phyloP scores from a whole-genome alignment of 2,329 filamentous ascomycete genomes.

The Ilyonectria mors-panacis region DNA sequence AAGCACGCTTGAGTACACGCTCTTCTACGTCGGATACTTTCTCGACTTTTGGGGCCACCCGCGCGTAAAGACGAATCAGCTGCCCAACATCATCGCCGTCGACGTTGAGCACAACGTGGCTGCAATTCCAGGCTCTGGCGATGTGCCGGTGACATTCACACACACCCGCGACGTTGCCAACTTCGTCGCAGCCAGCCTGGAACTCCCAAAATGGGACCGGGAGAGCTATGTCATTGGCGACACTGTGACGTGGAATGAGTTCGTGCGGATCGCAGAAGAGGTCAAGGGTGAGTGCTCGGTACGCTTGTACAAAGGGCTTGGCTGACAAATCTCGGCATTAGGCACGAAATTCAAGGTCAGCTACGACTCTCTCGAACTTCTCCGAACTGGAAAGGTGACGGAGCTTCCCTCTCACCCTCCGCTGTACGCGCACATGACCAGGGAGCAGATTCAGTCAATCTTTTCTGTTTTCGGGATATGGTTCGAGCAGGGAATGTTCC shows the following conservation, averaged over 20 bases:
- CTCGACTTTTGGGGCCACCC: slow-evolving; percentile 61
- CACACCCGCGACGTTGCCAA: slow-evolving; percentile 63
- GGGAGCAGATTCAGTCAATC: slow-evolving; percentile 40
- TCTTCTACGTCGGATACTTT: slow-evolving; percentile 54
- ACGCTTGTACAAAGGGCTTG: too few species aligned
- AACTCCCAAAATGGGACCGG: slow-evolving; percentile 60
- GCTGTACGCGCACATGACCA: slow-evolving; percentile 46
- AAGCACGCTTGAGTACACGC: slow-evolving; percentile 13
- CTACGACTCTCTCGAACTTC: slow-evolving; percentile 54
- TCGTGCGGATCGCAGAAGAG: slow-evolving; percentile 57
- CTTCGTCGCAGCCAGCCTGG: slow-evolving; percentile 59
- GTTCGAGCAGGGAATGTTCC: slow-evolving; percentile 43
- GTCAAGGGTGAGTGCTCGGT: slow-evolving; percentile 30
- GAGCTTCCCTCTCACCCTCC: slow-evolving; percentile 47
- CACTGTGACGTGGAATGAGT: slow-evolving; percentile 59
- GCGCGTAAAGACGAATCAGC: slow-evolving; percentile 54
- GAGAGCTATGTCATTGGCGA: slow-evolving; percentile 55
- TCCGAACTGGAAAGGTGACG: slow-evolving; percentile 54
- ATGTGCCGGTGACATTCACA: slow-evolving; percentile 60
- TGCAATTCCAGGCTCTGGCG: slow-evolving; percentile 63
- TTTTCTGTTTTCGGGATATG: slow-evolving; percentile 22
- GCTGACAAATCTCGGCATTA: slow-evolving; percentile 27
- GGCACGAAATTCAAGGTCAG: slow-evolving; percentile 57
- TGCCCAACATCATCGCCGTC: slow-evolving; percentile 57
- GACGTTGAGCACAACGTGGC: slow-evolving; percentile 61